Evolutionary conservation across 148 eudicot genomes (phyloP).

Genomic region (Rhododendron molle): DNA sequence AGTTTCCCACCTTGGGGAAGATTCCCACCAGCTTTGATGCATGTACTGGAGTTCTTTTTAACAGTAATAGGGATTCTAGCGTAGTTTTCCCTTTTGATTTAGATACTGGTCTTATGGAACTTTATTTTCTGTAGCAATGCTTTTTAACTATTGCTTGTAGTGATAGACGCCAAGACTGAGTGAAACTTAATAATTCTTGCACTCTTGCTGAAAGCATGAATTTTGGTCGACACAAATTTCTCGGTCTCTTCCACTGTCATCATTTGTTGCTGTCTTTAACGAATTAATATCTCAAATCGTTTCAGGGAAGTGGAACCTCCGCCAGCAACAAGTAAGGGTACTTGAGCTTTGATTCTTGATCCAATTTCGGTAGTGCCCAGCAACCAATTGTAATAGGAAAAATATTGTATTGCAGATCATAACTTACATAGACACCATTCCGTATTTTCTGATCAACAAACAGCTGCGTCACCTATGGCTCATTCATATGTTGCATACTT

Average conservation of each 20-base stretch:
- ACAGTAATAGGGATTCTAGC: background rate
- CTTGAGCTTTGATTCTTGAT: background rate
- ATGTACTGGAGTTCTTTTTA: background rate
- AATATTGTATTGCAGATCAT: slow-evolving; percentile 22
- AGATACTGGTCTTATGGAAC: background rate
- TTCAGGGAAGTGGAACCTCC: slow-evolving; percentile 32
- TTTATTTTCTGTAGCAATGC: background rate
- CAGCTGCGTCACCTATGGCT: slow-evolving; percentile 20
- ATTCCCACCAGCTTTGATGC: slow-evolving; percentile 3
- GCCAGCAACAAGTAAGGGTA: slow-evolving; percentile 21
- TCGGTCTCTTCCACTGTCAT: background rate
- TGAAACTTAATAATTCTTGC: background rate
- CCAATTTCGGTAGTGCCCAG: background rate
- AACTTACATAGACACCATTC: slow-evolving; percentile 22
- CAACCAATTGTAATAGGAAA: slow-evolving; percentile 1
- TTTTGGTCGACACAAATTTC: background rate
- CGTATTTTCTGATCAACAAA: slow-evolving; percentile 21
- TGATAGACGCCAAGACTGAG: background rate
- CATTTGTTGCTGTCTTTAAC: slow-evolving; percentile 13
- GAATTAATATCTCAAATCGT: background rate
- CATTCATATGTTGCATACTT: slow-evolving; percentile 24
- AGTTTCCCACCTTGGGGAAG: background rate
- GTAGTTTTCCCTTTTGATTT: background rate
- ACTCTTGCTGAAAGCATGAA: background rate
- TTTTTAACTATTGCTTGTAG: background rate